phyloP scores from a whole-genome alignment of 805 yeast genomes.

The Spathaspora girioi region DNA sequence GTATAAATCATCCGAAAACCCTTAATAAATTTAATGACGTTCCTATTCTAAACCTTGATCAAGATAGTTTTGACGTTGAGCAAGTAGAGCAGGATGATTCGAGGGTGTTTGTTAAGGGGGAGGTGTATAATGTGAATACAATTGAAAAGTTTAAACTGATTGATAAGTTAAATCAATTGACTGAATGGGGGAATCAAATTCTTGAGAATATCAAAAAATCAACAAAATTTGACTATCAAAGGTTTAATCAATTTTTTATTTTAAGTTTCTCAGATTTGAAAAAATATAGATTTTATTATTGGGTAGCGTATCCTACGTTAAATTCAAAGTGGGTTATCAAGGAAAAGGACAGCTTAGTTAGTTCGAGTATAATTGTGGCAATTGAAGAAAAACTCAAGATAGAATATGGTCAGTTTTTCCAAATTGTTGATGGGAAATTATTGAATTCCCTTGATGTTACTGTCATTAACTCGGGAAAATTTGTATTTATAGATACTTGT shows the following conservation, averaged over 20 bases:
- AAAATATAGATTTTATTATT: slow-evolving; percentile 81
- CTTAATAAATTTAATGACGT: slow-evolving; percentile 32
- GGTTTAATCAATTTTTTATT: slow-evolving; percentile 29
- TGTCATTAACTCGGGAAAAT: slow-evolving; percentile 10
- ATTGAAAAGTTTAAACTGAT: slow-evolving; percentile 75
- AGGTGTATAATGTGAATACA: slow-evolving; percentile 64
- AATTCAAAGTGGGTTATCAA: slow-evolving; percentile 46
- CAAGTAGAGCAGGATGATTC: slow-evolving; percentile 4
- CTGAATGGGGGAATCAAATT: slow-evolving; percentile 29
- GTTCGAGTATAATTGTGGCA: background rate
- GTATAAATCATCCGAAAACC: slow-evolving; percentile 29
- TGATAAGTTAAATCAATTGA: slow-evolving; percentile 61
- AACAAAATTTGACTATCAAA: slow-evolving; percentile 20
- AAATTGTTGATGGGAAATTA: slow-evolving; percentile 8
- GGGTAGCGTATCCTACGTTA: slow-evolving; percentile 80
- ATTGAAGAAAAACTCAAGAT: background rate
- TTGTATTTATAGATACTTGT: slow-evolving; percentile 32
- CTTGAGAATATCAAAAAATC: slow-evolving; percentile 29
- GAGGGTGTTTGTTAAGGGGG: slow-evolving; percentile 28
- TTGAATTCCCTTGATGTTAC: background rate
- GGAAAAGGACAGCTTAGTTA: background rate
- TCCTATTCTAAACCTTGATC: slow-evolving; percentile 34
- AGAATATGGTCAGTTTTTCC: slow-evolving; percentile 10
- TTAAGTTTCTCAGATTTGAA: slow-evolving; percentile 85
- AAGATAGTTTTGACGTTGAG: slow-evolving; percentile 23